Evolutionary conservation across 2,329 filamentous ascomycete genomes (phyloP), one percentile per base, ranked within the genome.

Genomic region (Fusarium gaditjirri): DNA sequence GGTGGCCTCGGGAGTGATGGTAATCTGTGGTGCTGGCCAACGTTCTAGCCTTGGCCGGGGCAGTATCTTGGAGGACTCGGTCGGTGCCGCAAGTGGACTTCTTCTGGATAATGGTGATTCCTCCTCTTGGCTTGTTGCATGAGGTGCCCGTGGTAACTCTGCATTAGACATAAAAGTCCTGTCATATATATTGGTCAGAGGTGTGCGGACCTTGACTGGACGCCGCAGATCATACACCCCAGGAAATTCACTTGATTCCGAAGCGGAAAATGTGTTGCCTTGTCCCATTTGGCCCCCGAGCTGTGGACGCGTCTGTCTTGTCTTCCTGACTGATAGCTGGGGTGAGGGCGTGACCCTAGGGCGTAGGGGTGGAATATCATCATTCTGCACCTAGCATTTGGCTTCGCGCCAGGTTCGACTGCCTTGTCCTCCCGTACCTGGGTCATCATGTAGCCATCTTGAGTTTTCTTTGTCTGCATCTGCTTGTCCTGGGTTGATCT

Each of bases 1-100:
- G 9, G 77, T 78, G 10, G 79, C 75, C 53, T 86, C 84, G 3
- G 86, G 81, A 1, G 81, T 86, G 29, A 87, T 81, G 21, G 78
- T 75, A 29, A 88, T 80, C 33, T 79, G 78, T 8, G 86, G 86
- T 9, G 81, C 78, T 19, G 87, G 75, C 10, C 86, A 75, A 46
- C 41, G 65, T 46, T 61, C 47, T 12, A 25, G 31, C 29, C 38
- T 50, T 35, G 47, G 60, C 39, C 52, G 55, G 23, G 31, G 44
- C 21, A 39, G 27, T 13, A 33, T 39, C 23, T 54, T 55, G 12
- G 49, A 36, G 27, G 16, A 16, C 11, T 49, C 42, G 9, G 29
- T 38, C 27, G 41, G 27, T 47, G 33, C 14, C 35, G 47, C 29
- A 39, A 43, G 27, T 31, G 36, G n/a, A 21, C 11, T 44, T 52